phyloP scores from a whole-genome alignment of 805 yeast species.

The Saccharomycopsis sp. region DNA sequence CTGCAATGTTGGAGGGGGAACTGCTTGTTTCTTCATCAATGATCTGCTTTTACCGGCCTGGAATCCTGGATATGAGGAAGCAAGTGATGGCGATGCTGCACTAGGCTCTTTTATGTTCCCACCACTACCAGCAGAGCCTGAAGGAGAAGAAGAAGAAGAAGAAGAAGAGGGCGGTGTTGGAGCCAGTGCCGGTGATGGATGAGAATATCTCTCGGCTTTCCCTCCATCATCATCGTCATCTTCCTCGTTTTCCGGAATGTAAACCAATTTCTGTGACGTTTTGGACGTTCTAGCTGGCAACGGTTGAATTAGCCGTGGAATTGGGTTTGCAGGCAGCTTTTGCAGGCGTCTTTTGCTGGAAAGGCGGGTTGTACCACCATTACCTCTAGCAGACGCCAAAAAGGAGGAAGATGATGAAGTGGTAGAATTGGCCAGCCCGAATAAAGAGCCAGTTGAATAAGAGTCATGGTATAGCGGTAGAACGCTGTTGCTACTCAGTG shows the following conservation, averaged over 20 bases:
- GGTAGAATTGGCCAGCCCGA: too few species aligned
- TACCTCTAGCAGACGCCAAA: neutral
- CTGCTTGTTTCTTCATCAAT: conserved; percentile 1
- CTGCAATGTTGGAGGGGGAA: too few species aligned
- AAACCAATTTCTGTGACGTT: conserved; percentile 74
- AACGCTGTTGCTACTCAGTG: too few species aligned
- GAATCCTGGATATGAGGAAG: neutral
- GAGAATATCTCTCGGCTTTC: too few species aligned
- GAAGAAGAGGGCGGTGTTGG: too few species aligned
- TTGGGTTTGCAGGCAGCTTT: neutral
- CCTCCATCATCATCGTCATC: conserved; percentile 23
- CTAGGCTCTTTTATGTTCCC: neutral
- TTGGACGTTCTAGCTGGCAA: conserved; percentile 74
- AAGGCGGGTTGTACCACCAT: conserved; percentile 7
- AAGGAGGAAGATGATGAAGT: too few species aligned
- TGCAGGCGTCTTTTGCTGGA: conserved; percentile 8
- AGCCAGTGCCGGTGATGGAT: too few species aligned
- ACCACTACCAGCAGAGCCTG: neutral
- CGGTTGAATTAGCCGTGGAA: conserved; percentile 43
- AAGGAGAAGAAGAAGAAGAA: too few species aligned
- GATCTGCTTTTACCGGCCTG: neutral
- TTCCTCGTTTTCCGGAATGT: conserved; percentile 58
- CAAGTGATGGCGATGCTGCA: neutral
- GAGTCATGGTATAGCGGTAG: too few species aligned
- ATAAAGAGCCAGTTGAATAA: too few species aligned